Evolutionary conservation across 305 asterid genomes (phyloP).

Genomic region (Ajuga reptans): DNA sequence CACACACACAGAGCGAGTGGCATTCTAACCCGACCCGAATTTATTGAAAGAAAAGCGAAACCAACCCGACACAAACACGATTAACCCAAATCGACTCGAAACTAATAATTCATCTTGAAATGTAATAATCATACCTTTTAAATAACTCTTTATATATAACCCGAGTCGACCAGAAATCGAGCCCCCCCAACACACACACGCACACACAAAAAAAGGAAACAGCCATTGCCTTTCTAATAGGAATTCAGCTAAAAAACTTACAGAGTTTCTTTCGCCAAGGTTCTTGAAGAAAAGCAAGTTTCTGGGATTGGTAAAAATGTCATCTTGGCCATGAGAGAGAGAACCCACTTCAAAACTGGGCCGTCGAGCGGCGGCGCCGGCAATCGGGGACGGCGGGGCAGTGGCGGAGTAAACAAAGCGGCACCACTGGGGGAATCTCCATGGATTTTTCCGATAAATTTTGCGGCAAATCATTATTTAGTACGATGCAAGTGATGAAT

Average conservation of each 20-base stretch:
- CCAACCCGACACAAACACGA: too few species aligned
- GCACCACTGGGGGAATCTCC: conserved; percentile 37
- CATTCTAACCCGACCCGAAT: too few species aligned
- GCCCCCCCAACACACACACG: neutral
- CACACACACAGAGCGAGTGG: neutral
- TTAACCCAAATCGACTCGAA: too few species aligned
- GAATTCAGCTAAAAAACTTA: conserved; percentile 17
- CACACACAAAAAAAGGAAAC: neutral
- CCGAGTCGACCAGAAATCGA: too few species aligned
- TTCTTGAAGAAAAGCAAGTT: conserved; percentile 21
- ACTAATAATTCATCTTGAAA: too few species aligned
- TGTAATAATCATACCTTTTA: too few species aligned
- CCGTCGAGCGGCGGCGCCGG: conserved; percentile 20
- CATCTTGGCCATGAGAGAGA: conserved; percentile 23
- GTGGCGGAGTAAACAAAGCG: conserved; percentile 34
- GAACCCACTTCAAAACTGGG: conserved; percentile 20
- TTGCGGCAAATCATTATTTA: conserved; percentile 48
- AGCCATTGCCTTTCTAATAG: neutral
- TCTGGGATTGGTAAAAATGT: conserved; percentile 24
- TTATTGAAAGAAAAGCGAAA: too few species aligned
- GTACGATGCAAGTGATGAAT: neutral
- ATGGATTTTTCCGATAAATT: conserved; percentile 30
- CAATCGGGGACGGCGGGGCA: conserved; percentile 20
- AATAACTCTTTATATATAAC: too few species aligned
- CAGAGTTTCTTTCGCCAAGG: conserved; percentile 17